These are phyloP conservation scores for Penicillium arizonense DNA, from an alignment of 495 filamentous ascomycete genomes.

Conservation along the genomic window DNA sequence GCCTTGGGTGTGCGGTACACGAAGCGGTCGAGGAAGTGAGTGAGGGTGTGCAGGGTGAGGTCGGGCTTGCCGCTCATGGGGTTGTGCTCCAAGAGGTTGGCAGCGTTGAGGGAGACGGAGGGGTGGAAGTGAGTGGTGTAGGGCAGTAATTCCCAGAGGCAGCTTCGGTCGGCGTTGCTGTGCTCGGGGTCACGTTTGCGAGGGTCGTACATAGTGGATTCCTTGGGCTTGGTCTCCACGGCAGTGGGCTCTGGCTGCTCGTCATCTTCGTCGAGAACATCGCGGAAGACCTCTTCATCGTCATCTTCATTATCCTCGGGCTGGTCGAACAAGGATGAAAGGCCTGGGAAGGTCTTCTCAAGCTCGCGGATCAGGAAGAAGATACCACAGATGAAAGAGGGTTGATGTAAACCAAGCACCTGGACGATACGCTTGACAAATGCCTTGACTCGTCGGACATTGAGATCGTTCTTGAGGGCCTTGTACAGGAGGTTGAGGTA, in stretches of 20 bases:
- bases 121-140: slow-evolving; percentile 86
- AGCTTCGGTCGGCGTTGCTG: slow-evolving; percentile 84
- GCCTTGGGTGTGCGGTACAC: slow-evolving; percentile 90
- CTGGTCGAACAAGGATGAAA: slow-evolving; percentile 69
- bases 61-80: slow-evolving; percentile 84
- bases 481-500: slow-evolving; percentile 92
- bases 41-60: slow-evolving; percentile 79
- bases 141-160: slow-evolving; percentile 88
- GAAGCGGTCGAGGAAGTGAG: slow-evolving; percentile 95
- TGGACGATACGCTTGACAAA: slow-evolving; percentile 93
- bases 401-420: slow-evolving; percentile 81
- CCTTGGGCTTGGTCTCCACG: slow-evolving; percentile 25
- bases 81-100: slow-evolving; percentile 61
- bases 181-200: slow-evolving; percentile 88
- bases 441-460: slow-evolving; percentile 85
- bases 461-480: slow-evolving; percentile 80
- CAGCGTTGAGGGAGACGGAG: slow-evolving; percentile 86
- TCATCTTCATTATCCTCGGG: slow-evolving; percentile 66
- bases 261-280: slow-evolving; percentile 60
- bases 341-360: slow-evolving; percentile 67
- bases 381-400: slow-evolving; percentile 85
- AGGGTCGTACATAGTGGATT: slow-evolving; percentile 64
- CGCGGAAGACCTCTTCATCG: slow-evolving; percentile 70
- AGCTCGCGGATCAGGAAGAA: slow-evolving; percentile 85
- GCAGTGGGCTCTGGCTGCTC: slow-evolving; percentile 27